These are phyloP conservation scores for Nephelium lappaceum DNA, from an alignment of 345 rosid species.

Conservation along the genomic window DNA sequence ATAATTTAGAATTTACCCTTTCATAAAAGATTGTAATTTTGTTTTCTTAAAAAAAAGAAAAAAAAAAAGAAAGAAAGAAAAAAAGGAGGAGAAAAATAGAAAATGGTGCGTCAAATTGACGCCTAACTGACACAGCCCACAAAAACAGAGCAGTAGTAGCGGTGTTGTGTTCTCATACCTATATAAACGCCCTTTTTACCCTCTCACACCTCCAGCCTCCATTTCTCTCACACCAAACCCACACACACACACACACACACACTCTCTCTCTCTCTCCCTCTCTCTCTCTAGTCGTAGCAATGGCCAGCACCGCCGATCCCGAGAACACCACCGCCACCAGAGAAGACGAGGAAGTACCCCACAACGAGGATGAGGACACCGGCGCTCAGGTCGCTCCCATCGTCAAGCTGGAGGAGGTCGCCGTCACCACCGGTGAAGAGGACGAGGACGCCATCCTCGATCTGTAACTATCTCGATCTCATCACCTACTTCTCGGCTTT, in stretches of 20 bases:
- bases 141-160: too few relatives aligned
- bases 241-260: too few relatives aligned
- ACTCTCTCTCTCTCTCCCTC: not conserved
- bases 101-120: not conserved
- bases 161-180: too few relatives aligned
- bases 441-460: slow-evolving; percentile 79
- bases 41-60: not conserved
- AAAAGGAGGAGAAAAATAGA: too few relatives aligned
- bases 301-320: slow-evolving; percentile 63
- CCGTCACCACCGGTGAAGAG: slow-evolving; percentile 90
- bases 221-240: not conserved
- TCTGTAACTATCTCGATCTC: slow-evolving; percentile 44
- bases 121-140: too few relatives aligned
- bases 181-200: too few relatives aligned
- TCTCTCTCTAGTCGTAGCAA: slow-evolving; percentile 13
- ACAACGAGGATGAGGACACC: slow-evolving; percentile 91
- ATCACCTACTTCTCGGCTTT: not conserved
- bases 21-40: too few relatives aligned
- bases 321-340: slow-evolving; percentile 41
- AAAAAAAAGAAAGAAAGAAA: too few relatives aligned
- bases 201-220: not conserved
- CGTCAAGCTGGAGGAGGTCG: slow-evolving; percentile 78
- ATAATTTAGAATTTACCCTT: too few relatives aligned
- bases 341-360: slow-evolving; percentile 68
- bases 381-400: slow-evolving; percentile 92